Base-by-base conservation (phyloP, 306 rosid genomes). In the Fragaria nilgerrensis region DNA sequence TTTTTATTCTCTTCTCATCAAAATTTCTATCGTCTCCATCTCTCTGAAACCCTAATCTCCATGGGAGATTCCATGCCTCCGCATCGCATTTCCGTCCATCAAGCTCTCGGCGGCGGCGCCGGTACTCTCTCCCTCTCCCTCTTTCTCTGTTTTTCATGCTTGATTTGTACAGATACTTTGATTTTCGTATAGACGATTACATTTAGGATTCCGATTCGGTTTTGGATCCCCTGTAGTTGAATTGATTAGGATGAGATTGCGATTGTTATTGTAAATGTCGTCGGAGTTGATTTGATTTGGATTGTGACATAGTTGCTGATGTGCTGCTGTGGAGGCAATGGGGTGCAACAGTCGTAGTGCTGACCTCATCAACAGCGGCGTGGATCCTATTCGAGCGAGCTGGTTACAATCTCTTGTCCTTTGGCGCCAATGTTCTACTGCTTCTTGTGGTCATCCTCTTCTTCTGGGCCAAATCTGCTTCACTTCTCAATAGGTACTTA, bases 401-500 rank as follows among this genome's bases (percentile, higher is more conserved):
- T 4, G 97, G 96, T 50, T 96, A 96, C 82, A 96, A 89, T 79
- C 84, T 88, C 72, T 65, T 96, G 63, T 90, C 99, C 16, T 96
- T 96, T 80, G 94, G 79, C 29, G 87, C 98, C 58, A 92, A 96
- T 91, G 99, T 96, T 58, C 76, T 90, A 5, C 85, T 92, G 84
- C 93, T 95, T 48, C 97, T 95, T 25, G 91, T 95, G n/a, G 77
- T 86, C 41, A 92, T 95, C 72, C 91, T 96, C 62, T 96, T 96
- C 70, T 79, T 91, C 74, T 96, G 99, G 99, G 98, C 94, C 69
- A 92, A 92, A 88, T 89, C 99, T 76, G 99, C 99, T 78, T 86
- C 93, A 65, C 96, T 96, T 80, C 97, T 96, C 79, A 92, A 96
- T 75, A 88, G 99, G 98, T 90, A 83, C 37, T 32, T 90, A 82